A percentile compares a stretch with the other conserved stretches of the same genome.
Evolutionary conservation across 768 basidiomycete genomes (phyloP).

Genomic region (Lactarius hengduanensis): DNA sequence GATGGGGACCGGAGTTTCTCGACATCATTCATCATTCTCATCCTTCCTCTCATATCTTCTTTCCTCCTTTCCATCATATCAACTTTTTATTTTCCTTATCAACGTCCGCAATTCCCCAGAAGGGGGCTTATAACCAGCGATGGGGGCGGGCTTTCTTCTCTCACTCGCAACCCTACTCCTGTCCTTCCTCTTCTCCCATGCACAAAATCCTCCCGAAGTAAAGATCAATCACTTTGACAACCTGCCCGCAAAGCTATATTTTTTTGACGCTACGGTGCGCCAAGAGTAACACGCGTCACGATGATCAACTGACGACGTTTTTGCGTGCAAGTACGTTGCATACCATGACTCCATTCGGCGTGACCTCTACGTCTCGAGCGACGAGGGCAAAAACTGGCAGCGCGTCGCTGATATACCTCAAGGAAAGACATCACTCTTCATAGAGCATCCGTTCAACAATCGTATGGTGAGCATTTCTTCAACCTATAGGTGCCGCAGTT

Average conservation of each 20-base stretch:
- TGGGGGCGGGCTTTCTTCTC: constrained; percentile 11
- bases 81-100: neutral
- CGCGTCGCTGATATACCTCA: constrained; percentile 49
- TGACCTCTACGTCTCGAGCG: constrained; percentile 70
- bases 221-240: constrained; percentile 58
- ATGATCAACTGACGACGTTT: neutral
- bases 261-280: constrained; percentile 87
- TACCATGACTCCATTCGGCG: constrained; percentile 75
- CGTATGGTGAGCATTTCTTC: constrained; percentile 30
- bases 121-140: constrained; percentile 10
- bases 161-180: constrained; percentile 12
- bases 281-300: constrained; percentile 14
- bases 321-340: constrained; percentile 53
- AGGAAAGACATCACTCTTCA: constrained; percentile 67
- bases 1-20: too few species aligned
- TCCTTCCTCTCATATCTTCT: neutral
- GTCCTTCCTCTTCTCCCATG: constrained; percentile 1
- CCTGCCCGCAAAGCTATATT: constrained; percentile 74
- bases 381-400: constrained; percentile 82
- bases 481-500: constrained; percentile 6
- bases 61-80: neutral
- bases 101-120: neutral
- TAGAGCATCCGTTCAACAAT: constrained; percentile 86
- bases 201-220: constrained; percentile 26
- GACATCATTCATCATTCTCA: neutral